Percentiles rank a stretch among this genome's conserved stretches.
These are phyloP conservation scores for Blepharisma japonicum DNA, from an alignment of 73 alveolate genomes.

Conservation along the genomic window DNA sequence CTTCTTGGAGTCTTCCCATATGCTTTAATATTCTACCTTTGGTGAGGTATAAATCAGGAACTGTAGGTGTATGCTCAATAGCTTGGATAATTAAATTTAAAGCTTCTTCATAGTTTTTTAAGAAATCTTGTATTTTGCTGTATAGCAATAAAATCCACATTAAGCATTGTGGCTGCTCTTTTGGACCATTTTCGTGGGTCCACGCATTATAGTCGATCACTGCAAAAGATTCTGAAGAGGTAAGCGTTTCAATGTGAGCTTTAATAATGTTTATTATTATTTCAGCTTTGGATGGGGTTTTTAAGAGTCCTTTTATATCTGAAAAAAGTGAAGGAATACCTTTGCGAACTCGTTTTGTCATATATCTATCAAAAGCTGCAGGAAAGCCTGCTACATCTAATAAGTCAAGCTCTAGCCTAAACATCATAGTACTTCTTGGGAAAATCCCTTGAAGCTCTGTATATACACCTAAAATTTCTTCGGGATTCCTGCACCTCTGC, in stretches of 20 bases:
- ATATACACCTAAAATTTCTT: constrained; percentile 35
- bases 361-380: constrained; percentile 29
- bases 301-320: constrained; percentile 44
- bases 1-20: constrained; percentile 61
- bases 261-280: constrained; percentile 35
- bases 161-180: constrained; percentile 58
- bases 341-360: constrained; percentile 33
- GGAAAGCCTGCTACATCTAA: constrained; percentile 34
- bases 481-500: constrained; percentile 10
- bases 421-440: constrained; percentile 43
- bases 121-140: constrained; percentile 58
- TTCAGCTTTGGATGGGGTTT: constrained; percentile 32
- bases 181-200: constrained; percentile 35
- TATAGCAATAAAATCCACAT: constrained; percentile 50
- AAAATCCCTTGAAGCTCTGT: constrained; percentile 27
- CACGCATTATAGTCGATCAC: constrained; percentile 11
- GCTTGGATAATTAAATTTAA: constrained; percentile 65
- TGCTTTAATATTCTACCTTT: constrained; percentile 74
- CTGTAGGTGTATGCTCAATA: constrained; percentile 84
- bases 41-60: constrained; percentile 70
- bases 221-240: background rate
- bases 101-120: constrained; percentile 72
- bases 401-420: constrained; percentile 40
- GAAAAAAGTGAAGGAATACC: constrained; percentile 62
- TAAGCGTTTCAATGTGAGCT: constrained; percentile 32